A percentile compares a stretch with the other conserved stretches of the same genome.
Conservation (phyloP, 116 monocot species). For the Dioscorea cayenensis region DNA sequence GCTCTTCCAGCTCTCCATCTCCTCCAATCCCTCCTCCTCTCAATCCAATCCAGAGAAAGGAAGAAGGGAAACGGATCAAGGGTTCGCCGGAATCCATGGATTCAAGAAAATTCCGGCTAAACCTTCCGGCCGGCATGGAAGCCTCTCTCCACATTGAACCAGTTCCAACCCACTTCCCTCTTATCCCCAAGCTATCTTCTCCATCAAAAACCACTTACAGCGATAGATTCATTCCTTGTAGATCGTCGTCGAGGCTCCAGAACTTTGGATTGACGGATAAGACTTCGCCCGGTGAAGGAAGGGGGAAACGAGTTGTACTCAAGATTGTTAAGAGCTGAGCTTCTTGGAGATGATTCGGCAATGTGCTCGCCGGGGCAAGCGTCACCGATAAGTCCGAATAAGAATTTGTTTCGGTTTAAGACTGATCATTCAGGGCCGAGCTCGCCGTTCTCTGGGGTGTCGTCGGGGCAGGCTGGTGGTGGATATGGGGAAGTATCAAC, state of each 20-base stretch:
- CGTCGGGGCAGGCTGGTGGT: constrained; percentile 16
- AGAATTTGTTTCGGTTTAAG: constrained; percentile 91
- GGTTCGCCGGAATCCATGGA: constrained; percentile 5
- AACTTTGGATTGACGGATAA: constrained; percentile 53
- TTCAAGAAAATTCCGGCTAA: constrained; percentile 35
- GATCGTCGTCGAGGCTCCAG: constrained; percentile 81
- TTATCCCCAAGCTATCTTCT: constrained; percentile 55
- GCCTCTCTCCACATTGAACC: constrained; percentile 56
- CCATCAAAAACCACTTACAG: constrained; percentile 86
- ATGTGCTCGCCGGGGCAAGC: constrained; percentile 35
- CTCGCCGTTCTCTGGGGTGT: constrained; percentile 47
- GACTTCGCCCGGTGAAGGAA: constrained; percentile 64
- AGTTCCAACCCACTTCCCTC: constrained; percentile 31
- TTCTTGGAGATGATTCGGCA: constrained; percentile 55
- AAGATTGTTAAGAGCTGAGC: constrained; percentile 72
- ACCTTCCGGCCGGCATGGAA: constrained; percentile 72
- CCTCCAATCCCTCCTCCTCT: neutral
- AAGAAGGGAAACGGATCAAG: neutral
- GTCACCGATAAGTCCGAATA: constrained; percentile 70
- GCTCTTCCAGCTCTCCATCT: neutral
- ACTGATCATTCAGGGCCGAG: constrained; percentile 67
- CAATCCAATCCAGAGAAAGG: neutral
- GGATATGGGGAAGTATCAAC: constrained; percentile 34
- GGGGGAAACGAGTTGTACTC: constrained; percentile 78
- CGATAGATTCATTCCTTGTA: constrained; percentile 90